A percentile compares a stretch with the other conserved stretches of the same genome.
These are phyloP conservation scores for Saccharomycodes ludwigii DNA, from an alignment of 805 yeast genomes.

Conservation along the genomic window DNA sequence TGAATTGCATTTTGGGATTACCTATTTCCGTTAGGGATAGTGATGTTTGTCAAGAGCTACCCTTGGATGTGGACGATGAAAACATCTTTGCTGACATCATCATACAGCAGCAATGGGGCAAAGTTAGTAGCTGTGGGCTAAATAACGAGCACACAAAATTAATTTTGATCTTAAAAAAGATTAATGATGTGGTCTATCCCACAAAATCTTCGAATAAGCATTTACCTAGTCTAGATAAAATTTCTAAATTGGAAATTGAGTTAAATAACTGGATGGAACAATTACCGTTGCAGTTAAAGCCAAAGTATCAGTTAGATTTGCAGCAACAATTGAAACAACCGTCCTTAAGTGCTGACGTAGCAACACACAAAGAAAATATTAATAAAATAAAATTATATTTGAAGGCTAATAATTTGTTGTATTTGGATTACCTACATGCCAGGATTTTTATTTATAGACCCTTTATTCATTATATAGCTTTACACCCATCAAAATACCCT, in stretches of 20 bases:
- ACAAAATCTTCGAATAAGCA: conserved; percentile 30
- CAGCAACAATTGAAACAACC: conserved; percentile 59
- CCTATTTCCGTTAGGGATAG: conserved; percentile 68
- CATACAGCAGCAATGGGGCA: conserved; percentile 33
- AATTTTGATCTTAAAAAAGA: conserved; percentile 54
- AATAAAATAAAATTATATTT: conserved; percentile 32
- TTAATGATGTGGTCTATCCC: conserved; percentile 61
- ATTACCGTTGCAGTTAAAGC: no score
- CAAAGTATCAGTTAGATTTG: no score
- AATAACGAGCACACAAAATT: conserved; percentile 78
- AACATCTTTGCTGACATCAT: conserved; percentile 61
- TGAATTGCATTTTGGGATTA: conserved; percentile 74
- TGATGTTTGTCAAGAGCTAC: conserved; percentile 80
- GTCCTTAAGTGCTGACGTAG: conserved; percentile 28
- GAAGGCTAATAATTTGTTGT: conserved; percentile 64
- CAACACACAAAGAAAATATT: conserved; percentile 47
- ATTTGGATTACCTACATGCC: conserved; percentile 61
- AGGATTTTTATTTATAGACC: conserved; percentile 78
- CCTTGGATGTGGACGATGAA: conserved; percentile 77
- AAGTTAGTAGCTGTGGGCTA: conserved; percentile 60
- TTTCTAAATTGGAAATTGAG: conserved; percentile 54
- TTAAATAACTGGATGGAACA: conserved; percentile 64
- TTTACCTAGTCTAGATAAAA: conserved; percentile 22
- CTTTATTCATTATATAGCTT: conserved; percentile 67
- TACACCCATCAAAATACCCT: conserved; percentile 20